Percentiles rank a stretch among this genome's conserved stretches.
Evolutionary conservation across 2,329 filamentous ascomycete species (phyloP).

Genomic region (Sporothrix phasma): DNA sequence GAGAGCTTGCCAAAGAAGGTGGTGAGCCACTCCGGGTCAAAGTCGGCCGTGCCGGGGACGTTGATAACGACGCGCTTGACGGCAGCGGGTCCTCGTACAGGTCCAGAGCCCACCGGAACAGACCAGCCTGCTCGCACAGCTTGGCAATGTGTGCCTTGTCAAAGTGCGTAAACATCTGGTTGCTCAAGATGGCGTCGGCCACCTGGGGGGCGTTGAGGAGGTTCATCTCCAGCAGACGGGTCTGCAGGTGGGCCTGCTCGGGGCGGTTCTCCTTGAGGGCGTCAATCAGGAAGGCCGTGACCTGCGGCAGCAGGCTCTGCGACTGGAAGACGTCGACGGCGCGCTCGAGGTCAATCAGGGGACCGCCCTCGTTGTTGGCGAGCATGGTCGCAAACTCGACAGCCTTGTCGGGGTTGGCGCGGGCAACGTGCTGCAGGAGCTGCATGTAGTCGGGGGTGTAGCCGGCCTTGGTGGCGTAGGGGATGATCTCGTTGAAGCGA

Average conservation of each 20-base stretch:
- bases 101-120: slow-evolving; percentile 80
- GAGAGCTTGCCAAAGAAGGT: slow-evolving; percentile 90
- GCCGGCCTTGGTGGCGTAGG: slow-evolving; percentile 73
- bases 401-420: slow-evolving; percentile 85
- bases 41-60: slow-evolving; percentile 70
- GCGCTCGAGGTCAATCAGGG: slow-evolving; percentile 83
- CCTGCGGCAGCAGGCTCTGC: slow-evolving; percentile 94
- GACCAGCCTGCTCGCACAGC: slow-evolving; percentile 85
- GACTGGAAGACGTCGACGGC: slow-evolving; percentile 97
- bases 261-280: slow-evolving; percentile 90
- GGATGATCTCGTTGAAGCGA: slow-evolving; percentile 92
- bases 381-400: slow-evolving; percentile 89
- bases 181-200: slow-evolving; percentile 92
- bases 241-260: slow-evolving; percentile 89
- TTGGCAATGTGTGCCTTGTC: slow-evolving; percentile 82
- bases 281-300: slow-evolving; percentile 94
- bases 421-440: slow-evolving; percentile 83
- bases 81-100: slow-evolving; percentile 80
- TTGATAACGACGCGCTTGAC: slow-evolving; percentile 87
- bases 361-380: slow-evolving; percentile 78
- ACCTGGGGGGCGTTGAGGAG: slow-evolving; percentile 93
- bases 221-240: slow-evolving; percentile 95
- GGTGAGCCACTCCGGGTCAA: slow-evolving; percentile 84
- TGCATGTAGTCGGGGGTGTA: slow-evolving; percentile 95
- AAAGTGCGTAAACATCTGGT: slow-evolving; percentile 97